These are phyloP conservation scores for Friedmanniomyces simplex DNA, from an alignment of 495 filamentous ascomycete genomes.

Conservation along the genomic window DNA sequence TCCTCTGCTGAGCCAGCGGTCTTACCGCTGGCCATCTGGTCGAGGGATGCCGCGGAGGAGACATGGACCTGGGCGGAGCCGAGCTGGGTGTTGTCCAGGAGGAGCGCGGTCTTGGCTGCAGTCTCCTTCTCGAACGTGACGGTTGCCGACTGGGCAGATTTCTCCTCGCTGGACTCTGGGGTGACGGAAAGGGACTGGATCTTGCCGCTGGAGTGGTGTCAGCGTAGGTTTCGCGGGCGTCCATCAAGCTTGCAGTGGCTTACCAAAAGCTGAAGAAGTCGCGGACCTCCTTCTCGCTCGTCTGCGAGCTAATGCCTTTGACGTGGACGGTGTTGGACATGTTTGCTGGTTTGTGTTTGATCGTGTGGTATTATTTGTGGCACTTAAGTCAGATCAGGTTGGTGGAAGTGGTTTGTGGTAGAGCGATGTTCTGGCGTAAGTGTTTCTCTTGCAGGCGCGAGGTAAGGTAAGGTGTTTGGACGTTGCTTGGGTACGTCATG, in stretches of 20 bases:
- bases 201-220: constrained; percentile 59
- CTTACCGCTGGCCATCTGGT: constrained; percentile 46
- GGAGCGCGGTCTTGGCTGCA: constrained; percentile 88
- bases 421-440: too few relatives aligned
- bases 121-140: constrained; percentile 95
- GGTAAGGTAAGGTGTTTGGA: too few relatives aligned
- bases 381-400: neutral
- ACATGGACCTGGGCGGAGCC: constrained; percentile 73
- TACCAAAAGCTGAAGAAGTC: constrained; percentile 99
- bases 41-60: constrained; percentile 51
- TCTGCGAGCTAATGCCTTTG: constrained; percentile 71
- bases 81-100: constrained; percentile 91
- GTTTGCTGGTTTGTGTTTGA: constrained; percentile 9
- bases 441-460: too few relatives aligned
- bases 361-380: neutral
- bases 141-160: constrained; percentile 63
- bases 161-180: constrained; percentile 45
- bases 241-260: constrained; percentile 20
- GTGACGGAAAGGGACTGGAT: constrained; percentile 73
- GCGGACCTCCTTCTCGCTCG: constrained; percentile 78
- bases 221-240: neutral
- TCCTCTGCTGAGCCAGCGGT: constrained; percentile 44
- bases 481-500: too few relatives aligned
- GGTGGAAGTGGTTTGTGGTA: neutral
- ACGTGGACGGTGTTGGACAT: constrained; percentile 42